These are phyloP conservation scores for Cryphonectria parasitica DNA, from an alignment of 2,329 filamentous ascomycete species.

Conservation along the genomic window DNA sequence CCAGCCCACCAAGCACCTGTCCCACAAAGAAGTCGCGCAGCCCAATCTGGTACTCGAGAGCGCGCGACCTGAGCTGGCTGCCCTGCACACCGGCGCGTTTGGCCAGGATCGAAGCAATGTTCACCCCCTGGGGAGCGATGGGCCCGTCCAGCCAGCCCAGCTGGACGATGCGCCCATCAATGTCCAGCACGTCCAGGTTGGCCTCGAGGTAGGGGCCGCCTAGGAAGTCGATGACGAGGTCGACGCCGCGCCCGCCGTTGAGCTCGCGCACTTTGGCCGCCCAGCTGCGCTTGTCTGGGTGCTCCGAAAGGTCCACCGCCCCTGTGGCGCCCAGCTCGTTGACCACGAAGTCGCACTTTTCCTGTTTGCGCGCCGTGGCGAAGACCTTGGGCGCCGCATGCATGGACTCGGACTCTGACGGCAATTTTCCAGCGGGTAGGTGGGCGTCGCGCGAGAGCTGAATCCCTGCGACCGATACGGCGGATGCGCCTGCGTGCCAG, in stretches of 20 bases:
- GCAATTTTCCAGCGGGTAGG: not conserved
- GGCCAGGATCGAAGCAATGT: not conserved
- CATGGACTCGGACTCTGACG: too few species aligned
- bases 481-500: conserved; percentile 13
- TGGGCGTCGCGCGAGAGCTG: conserved; percentile 7
- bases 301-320: conserved; percentile 1
- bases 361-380: conserved; percentile 1
- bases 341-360: conserved; percentile 3
- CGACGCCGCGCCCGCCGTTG: conserved; percentile 11
- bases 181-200: conserved; percentile 8
- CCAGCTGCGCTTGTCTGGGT: conserved; percentile 11
- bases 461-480: conserved; percentile 9
- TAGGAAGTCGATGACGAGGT: conserved; percentile 14
- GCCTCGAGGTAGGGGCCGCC: conserved; percentile 3
- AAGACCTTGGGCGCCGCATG: not conserved
- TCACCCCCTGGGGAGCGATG: not conserved
- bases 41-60: not conserved
- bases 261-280: conserved; percentile 2
- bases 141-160: conserved; percentile 9
- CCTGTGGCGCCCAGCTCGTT: not conserved
- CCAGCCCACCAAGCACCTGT: not conserved
- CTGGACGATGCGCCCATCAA: not conserved
- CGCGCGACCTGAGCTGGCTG: not conserved
- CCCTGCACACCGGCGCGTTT: not conserved
- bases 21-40: conserved; percentile 4